Conservation (phyloP, 2,329 filamentous ascomycete genomes). For the Paraconiothyrium brasiliense region DNA sequence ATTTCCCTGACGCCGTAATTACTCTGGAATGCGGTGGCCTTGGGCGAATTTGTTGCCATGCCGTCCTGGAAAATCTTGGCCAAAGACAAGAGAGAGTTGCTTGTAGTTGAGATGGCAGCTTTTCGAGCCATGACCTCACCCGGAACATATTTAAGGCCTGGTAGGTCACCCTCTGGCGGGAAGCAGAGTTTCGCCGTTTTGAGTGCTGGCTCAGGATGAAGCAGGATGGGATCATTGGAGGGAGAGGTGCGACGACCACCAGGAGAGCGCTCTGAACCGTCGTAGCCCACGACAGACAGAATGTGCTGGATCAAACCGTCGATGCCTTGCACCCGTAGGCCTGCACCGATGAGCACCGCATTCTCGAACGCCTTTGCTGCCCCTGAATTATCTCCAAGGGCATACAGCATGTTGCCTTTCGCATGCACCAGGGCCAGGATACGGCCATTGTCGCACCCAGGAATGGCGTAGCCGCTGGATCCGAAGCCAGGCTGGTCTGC, state of each 20-base stretch:
- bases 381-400: slow-evolving; percentile 79
- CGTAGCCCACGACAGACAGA: slow-evolving; percentile 69
- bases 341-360: slow-evolving; percentile 87
- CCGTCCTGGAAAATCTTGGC: slow-evolving; percentile 98
- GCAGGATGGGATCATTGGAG: slow-evolving; percentile 72
- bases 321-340: slow-evolving; percentile 74
- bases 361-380: slow-evolving; percentile 94
- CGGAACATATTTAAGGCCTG: slow-evolving; percentile 76
- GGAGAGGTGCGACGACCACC: slow-evolving; percentile 38
- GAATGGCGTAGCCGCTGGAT: slow-evolving; percentile 84
- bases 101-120: slow-evolving; percentile 89
- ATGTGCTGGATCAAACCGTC: slow-evolving; percentile 82
- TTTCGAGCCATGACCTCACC: slow-evolving; percentile 75
- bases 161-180: slow-evolving; percentile 75
- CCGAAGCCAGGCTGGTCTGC: slow-evolving; percentile 68
- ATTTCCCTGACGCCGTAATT: slow-evolving; percentile 89
- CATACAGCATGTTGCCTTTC: slow-evolving; percentile 98
- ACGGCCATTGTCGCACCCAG: slow-evolving; percentile 87
- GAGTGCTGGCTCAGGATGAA: slow-evolving; percentile 84
- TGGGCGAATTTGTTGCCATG: slow-evolving; percentile 77
- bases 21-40: slow-evolving; percentile 64
- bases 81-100: slow-evolving; percentile 91
- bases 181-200: slow-evolving; percentile 87
- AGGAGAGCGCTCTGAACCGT: slow-evolving; percentile 45
- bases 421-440: slow-evolving; percentile 94